Base-by-base conservation (phyloP, 2,329 filamentous ascomycete genomes). In the Trichoderma harzianum region DNA sequence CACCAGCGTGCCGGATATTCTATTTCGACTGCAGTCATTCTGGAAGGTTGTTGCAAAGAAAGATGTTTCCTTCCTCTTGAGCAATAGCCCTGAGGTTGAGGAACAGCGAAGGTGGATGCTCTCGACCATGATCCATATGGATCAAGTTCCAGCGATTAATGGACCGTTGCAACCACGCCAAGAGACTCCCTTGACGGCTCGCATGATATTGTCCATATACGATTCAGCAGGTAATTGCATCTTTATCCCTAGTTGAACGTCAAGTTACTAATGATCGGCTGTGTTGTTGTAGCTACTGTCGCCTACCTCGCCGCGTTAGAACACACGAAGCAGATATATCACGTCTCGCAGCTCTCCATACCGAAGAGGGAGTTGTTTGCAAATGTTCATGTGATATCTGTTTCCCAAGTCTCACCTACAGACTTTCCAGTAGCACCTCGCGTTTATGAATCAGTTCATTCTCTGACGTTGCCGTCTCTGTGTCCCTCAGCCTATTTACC, bases 401-500 rank as follows among this genome's bases (percentile, higher is more conserved):
- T 83, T 7, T 80, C 84, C 0, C 80, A 81, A 3, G 76, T 83
- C 1, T 81, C 80, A 32, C 74, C 79, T 65, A 78, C 78, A 47
- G 76, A 76, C 2, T 79, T 82, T 16, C 81, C 84, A 5, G 74
- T 86, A 30, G 78, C 83, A 14, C 78, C 83, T 10, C 76, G 82
- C 11, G 76, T 83, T 1, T 89, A 88, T 75, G 82, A 85, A 0
- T 79, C 82, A 0, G 86, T 87, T 4, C 85, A 87, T 55, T 86
- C 86, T 0, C 81, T 90, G 24, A 83, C 84, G 0, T 83, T 92
- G 30, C 87, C 90, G 1, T 85, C 88, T 0, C 76, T 89, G 2
- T 84, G 91, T 36, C 82, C 88, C 1, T 87, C 87, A 0, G 81
- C 86, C 0, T 87, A 89, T 14, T 84, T 93, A 0, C 87, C 88